Conservation (phyloP, 106 monocot genomes). For the Ottelia alismoides region DNA sequence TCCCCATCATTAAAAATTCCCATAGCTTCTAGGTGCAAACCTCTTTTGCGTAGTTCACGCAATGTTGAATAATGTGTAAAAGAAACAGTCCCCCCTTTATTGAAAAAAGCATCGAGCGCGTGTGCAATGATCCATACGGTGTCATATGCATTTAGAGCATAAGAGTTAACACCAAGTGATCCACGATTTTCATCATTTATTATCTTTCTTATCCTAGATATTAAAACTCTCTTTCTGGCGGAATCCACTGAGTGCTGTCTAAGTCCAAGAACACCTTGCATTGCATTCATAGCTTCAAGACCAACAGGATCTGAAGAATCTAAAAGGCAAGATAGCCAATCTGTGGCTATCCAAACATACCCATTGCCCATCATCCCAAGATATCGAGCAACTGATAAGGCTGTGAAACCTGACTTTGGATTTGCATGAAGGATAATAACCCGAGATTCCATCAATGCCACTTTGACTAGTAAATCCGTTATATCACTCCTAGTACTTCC, state of each 20-base stretch:
- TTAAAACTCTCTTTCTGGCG: conserved; percentile 20
- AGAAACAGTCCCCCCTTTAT: conserved; percentile 30
- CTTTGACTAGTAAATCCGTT: conserved; percentile 13
- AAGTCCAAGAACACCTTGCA: conserved; percentile 59
- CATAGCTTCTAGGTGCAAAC: conserved; percentile 47
- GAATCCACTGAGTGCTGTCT: conserved; percentile 49
- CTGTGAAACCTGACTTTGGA: conserved; percentile 14
- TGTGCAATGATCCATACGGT: conserved; percentile 59
- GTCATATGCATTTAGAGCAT: conserved; percentile 71
- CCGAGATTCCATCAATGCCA: conserved; percentile 16
- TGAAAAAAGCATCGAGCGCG: conserved; percentile 53
- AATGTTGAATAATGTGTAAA: conserved; percentile 51
- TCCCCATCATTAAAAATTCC: conserved; percentile 50
- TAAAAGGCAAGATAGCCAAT: conserved; percentile 57
- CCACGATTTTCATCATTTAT: conserved; percentile 10
- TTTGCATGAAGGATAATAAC: conserved; percentile 15
- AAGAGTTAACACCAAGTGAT: conserved; percentile 34
- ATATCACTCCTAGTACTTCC: conserved; percentile 6
- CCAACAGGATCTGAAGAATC: conserved; percentile 25
- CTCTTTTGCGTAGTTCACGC: conserved; percentile 6
- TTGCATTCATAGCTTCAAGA: conserved; percentile 13
- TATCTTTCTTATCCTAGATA: conserved; percentile 31
- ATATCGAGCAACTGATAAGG: conserved; percentile 46
- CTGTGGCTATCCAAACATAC: conserved; percentile 82
- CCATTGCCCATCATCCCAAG: conserved; percentile 49